Base-by-base conservation (phyloP, 2,329 filamentous ascomycete genomes). In the Verticillium klebahnii region DNA sequence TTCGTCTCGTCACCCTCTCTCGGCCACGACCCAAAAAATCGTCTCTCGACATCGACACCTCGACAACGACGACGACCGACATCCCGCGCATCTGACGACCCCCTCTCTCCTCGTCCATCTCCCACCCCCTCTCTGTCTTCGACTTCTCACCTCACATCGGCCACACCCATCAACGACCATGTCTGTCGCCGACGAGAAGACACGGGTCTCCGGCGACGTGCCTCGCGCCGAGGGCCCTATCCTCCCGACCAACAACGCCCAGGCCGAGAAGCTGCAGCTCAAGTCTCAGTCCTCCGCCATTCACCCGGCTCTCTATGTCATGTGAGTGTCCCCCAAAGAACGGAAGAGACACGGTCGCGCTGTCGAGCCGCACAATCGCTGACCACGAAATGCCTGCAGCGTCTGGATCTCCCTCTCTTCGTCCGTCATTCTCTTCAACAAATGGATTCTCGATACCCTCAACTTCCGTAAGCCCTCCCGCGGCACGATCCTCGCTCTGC, bases 351-450 rank as follows among this genome's bases (percentile, higher is more conserved):
- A 23, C 39, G 5, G 17, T n/a, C 19, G 25, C 23, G 17, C 50
- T 31, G 17, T 50, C 58, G 25, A 45, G 39, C 15, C 19, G 60
- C 45, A 25, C 31, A 23, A 40, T 59, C 12, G 61, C 40, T 50
- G 40, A 50, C 40, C n/a, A 9, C 19, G 40, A 11, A 50, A 50
- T 23, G 12, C 40, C 40, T 50, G 52, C 76, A 97, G 93, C 70
- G 83, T 88, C 69, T 99, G 95, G 95, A 98, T 99, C 73, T 82
- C 88, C 63, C 84, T 97, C 75, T 96, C 92, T 72, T 97, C 93
- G 54, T 92, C 90, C 70, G 93, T 98, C 73, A 99, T 99, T 75
- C 83, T 99, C 65, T 98, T 97, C 89, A 98, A 99, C 88, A 99
- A 99, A 86, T 97, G 92, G 87, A 92, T 99, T 71, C 85, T 98